A percentile compares a stretch with the other conserved stretches of the same genome.
Conservation (phyloP, 345 rosid genomes). For the Gossypium longicalyx region DNA sequence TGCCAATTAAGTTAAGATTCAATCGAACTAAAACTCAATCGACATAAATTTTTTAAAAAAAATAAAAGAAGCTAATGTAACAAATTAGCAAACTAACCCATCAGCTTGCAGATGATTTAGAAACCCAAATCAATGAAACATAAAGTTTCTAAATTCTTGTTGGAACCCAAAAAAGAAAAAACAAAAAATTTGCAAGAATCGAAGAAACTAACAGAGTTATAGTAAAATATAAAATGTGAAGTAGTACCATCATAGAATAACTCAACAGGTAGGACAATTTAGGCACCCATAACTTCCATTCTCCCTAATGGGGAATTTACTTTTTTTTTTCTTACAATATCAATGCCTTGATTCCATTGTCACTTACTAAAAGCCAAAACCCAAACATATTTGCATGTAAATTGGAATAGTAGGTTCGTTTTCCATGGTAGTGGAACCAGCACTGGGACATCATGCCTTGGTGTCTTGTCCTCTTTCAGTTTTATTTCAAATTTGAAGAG, state of each 20-base stretch:
- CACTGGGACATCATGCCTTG: too few relatives aligned
- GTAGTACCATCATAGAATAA: neutral
- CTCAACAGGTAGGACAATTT: neutral
- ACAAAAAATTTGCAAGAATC: neutral
- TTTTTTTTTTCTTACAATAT: neutral
- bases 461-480: too few relatives aligned
- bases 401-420: neutral
- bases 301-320: neutral
- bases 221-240: neutral
- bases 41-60: too few relatives aligned
- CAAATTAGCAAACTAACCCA: too few relatives aligned
- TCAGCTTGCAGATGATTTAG: too few relatives aligned
- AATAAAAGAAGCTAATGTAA: too few relatives aligned
- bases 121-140: neutral
- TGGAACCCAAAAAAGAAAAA: neutral
- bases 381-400: neutral
- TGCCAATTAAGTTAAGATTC: too few relatives aligned
- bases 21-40: too few relatives aligned
- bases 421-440: neutral
- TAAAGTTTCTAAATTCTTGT: neutral
- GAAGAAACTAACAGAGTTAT: neutral
- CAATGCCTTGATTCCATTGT: constrained; percentile 3
- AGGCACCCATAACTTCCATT: neutral
- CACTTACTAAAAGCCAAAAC: constrained; percentile 12
- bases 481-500: too few relatives aligned